Evolutionary conservation across 2,329 filamentous ascomycete genomes (phyloP), one percentile per base, ranked within the genome.

Genomic region (Colletotrichum sublineola): DNA sequence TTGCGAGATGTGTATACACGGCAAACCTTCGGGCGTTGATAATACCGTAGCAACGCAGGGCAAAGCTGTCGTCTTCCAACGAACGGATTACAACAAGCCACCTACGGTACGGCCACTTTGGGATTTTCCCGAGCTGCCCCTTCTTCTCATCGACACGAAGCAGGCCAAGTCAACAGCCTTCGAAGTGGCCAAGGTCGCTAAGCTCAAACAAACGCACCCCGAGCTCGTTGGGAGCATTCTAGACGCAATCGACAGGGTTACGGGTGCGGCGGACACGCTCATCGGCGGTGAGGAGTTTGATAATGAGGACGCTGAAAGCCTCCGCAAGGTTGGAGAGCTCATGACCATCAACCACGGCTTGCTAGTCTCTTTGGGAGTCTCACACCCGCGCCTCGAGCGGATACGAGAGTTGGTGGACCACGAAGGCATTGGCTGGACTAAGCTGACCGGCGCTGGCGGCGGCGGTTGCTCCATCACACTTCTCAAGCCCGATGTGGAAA

Each of bases 401-500:
- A 91, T 99, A 76, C 91, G 96, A 74, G 96, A 97, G 82, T 86
- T 99, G 36, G 93, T 97, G 61, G 96, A 99, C 76, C 91, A 96
- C 77, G 90, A 94, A 68, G 93, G 92, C 52, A 93, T 98, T 68
- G 96, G 96, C 40, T 99, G 95, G 95, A 98, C 96, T 15, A 99
- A 99, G 81, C 88, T 99, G 69, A 99, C 96, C 0, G 96, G 96
- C 44, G 96, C 96, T 1, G 96, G 96, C 31, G 97, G 96, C 15
- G 97, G 96, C 68, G 96, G 96, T 3, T 98, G 97, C 82, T 96
- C 95, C 3, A 98, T 99, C 76, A 97, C 96, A 0, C 85, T 99
- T 5, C 86, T 99, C 61, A 93, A 92, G 75, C 93, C 94, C 0
- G 89, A 89, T 40, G 85, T 88, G 1, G 79, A 89, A 8, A 77